Evolutionary conservation across 169 alveolate species (phyloP).

Genomic region (Plasmodium cynomolgi): DNA sequence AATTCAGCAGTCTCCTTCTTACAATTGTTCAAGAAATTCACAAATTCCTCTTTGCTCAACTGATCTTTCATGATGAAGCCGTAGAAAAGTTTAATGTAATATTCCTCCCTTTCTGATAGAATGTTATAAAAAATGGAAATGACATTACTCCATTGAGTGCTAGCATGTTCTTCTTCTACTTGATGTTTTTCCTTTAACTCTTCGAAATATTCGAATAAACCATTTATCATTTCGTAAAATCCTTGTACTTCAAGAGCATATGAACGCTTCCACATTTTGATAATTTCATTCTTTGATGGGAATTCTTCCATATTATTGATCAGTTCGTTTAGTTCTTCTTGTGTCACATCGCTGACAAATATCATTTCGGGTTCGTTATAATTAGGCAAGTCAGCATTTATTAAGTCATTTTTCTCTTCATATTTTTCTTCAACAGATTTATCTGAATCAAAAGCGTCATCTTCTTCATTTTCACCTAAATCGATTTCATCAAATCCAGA

Average conservation of each 20-base stretch:
- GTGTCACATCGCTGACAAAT: background rate
- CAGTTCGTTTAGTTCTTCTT: background rate
- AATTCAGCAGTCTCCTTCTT: background rate
- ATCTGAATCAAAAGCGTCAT: background rate
- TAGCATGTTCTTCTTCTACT: background rate
- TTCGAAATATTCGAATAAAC: background rate
- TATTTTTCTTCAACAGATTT: background rate
- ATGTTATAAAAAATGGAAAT: background rate
- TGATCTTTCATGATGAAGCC: background rate
- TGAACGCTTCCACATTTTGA: conserved; percentile 1
- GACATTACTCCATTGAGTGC: background rate
- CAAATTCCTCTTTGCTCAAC: background rate
- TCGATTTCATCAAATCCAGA: background rate
- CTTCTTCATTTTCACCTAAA: background rate
- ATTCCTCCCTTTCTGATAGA: background rate
- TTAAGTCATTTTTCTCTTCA: background rate
- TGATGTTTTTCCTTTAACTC: background rate
- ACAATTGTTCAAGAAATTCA: background rate
- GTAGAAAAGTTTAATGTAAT: background rate
- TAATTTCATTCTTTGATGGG: conserved; percentile 1
- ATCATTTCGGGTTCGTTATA: background rate
- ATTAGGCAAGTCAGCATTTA: background rate
- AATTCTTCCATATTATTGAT: background rate
- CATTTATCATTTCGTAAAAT: background rate
- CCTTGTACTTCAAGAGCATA: background rate